Evolutionary conservation across 176 grass and related monocot species (phyloP).

Genomic region (Oryza nivara): DNA sequence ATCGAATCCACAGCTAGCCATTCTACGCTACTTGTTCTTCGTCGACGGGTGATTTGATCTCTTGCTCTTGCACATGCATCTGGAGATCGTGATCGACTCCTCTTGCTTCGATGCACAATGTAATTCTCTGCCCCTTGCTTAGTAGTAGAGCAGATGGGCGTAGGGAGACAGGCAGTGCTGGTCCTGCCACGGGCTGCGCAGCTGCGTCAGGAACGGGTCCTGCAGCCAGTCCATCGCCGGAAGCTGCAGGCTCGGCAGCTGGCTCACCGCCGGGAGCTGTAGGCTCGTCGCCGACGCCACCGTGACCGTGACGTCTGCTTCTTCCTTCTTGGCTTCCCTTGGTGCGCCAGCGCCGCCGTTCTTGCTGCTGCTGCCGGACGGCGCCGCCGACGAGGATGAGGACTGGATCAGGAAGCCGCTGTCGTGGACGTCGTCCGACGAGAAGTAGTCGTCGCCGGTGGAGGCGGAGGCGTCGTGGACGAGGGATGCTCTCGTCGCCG

Average conservation of each 20-base stretch:
- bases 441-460: constrained; percentile 38
- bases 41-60: background rate
- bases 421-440: constrained; percentile 52
- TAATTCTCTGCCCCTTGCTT: background rate
- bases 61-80: background rate
- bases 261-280: constrained; percentile 41
- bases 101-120: background rate
- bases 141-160: constrained; percentile 59
- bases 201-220: constrained; percentile 63
- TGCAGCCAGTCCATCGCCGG: constrained; percentile 64
- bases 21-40: constrained; percentile 23
- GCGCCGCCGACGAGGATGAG: constrained; percentile 15
- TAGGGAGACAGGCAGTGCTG: constrained; percentile 60
- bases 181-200: constrained; percentile 79
- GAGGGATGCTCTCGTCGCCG: constrained; percentile 20
- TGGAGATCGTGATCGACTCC: background rate
- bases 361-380: background rate
- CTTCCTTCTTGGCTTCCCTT: constrained; percentile 48
- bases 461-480: constrained; percentile 8
- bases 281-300: constrained; percentile 35
- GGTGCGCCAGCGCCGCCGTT: constrained; percentile 6
- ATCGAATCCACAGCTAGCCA: constrained; percentile 7
- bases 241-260: constrained; percentile 51
- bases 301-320: constrained; percentile 30
- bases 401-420: constrained; percentile 25